Conservation (phyloP, 2,329 filamentous ascomycete genomes). For the Rugonectria rugulosa region DNA sequence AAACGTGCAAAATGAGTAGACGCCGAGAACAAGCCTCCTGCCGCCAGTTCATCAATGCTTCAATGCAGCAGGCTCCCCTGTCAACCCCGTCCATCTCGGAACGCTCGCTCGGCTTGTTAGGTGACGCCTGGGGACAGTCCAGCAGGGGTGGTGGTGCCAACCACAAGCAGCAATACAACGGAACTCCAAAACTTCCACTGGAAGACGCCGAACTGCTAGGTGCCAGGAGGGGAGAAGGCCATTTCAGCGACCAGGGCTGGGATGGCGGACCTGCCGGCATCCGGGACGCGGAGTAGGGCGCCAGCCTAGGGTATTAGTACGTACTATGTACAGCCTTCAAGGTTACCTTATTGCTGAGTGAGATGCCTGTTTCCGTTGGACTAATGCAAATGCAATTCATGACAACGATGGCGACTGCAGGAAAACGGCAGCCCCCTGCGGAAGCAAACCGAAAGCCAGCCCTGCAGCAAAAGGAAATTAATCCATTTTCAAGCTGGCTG, state of each 20-base stretch:
- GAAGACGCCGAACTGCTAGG: background rate
- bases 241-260: constrained; percentile 6
- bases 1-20: background rate
- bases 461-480: constrained; percentile 1
- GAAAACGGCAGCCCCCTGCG: background rate
- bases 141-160: constrained; percentile 3
- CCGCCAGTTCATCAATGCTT: constrained; percentile 12
- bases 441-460: background rate
- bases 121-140: background rate
- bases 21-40: background rate
- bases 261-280: constrained; percentile 13
- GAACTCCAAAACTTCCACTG: background rate
- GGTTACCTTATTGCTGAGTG: background rate
- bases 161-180: constrained; percentile 1
- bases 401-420: constrained; percentile 28
- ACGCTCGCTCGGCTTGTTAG: background rate
- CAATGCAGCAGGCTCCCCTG: constrained; percentile 3
- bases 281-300: background rate
- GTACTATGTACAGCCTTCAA: background rate
- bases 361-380: background rate
- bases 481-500: background rate
- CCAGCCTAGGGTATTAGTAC: background rate
- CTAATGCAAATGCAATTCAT: constrained; percentile 29
- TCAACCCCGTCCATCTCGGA: background rate
- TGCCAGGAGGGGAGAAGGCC: background rate